These are phyloP conservation scores for Capsicum rhomboideum DNA, from an alignment of 257 asterid species.

Conservation along the genomic window DNA sequence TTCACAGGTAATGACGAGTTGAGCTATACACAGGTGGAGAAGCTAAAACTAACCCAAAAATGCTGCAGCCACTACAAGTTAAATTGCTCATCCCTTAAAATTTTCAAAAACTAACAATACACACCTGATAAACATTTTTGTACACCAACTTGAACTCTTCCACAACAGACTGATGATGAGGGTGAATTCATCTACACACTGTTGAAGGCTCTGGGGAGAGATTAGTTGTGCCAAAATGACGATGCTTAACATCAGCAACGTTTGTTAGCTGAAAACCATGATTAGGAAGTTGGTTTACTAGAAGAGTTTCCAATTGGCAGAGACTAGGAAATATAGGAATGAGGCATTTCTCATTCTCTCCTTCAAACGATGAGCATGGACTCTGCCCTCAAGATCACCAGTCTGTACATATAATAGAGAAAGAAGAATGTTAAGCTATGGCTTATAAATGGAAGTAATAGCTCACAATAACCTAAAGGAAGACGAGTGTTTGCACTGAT, in stretches of 20 bases:
- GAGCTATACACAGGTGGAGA: conserved; percentile 16
- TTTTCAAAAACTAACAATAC: not conserved
- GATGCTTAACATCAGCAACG: conserved; percentile 76
- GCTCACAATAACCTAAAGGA: too few species aligned
- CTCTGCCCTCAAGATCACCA: conserved; percentile 81
- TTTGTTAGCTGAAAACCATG: conserved; percentile 59
- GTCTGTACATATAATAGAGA: conserved; percentile 29
- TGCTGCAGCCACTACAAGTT: conserved; percentile 30
- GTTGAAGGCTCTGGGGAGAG: conserved; percentile 29
- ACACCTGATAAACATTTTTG: too few species aligned
- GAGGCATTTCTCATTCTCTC: conserved; percentile 64
- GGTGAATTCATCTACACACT: conserved; percentile 24
- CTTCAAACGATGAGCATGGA: conserved; percentile 59
- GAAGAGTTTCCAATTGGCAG: conserved; percentile 39
- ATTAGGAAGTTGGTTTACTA: conserved; percentile 71
- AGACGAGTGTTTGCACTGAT: too few species aligned
- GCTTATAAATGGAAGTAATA: too few species aligned
- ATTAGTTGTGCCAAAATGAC: conserved; percentile 62
- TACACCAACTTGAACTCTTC: not conserved
- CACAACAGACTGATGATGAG: not conserved
- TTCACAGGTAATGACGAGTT: not conserved
- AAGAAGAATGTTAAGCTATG: not conserved
- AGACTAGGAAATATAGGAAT: conserved; percentile 63
- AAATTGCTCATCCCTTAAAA: not conserved
- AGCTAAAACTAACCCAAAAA: conserved; percentile 33